phyloP scores from a whole-genome alignment of 148 eudicot genomes.

The Chenopodium quinoa region DNA sequence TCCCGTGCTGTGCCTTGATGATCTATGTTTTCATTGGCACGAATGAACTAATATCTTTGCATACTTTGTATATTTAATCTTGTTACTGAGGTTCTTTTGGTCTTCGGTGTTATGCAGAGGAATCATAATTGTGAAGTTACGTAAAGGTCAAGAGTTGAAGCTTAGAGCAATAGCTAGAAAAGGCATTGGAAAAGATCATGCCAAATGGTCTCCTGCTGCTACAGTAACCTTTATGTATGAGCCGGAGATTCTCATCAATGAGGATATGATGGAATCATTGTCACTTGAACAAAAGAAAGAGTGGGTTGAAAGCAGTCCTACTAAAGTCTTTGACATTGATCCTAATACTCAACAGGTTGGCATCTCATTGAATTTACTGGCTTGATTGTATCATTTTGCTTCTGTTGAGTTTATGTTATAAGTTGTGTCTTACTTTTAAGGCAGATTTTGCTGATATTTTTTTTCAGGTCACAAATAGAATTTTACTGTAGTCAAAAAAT shows the following conservation, averaged over 20 bases:
- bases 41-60: background rate
- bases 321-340: conserved; percentile 85
- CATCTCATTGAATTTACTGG: background rate
- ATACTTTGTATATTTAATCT: background rate
- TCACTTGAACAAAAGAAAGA: conserved; percentile 67
- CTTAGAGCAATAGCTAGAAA: conserved; percentile 96
- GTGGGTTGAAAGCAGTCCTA: conserved; percentile 92
- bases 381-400: background rate
- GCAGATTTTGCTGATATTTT: background rate
- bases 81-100: background rate
- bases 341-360: conserved; percentile 72
- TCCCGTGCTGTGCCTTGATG: background rate
- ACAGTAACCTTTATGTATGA: conserved; percentile 98
- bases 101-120: conserved; percentile 49
- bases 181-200: conserved; percentile 97
- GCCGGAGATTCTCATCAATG: conserved; percentile 84
- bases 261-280: conserved; percentile 77
- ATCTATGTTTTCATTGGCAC: background rate
- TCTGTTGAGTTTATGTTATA: background rate
- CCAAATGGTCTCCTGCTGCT: conserved; percentile 99
- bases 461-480: background rate
- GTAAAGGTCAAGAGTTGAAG: conserved; percentile 88
- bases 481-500: background rate
- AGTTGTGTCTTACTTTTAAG: background rate
- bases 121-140: conserved; percentile 87